Percentiles rank a stretch among this genome's conserved stretches.
These are phyloP conservation scores for Tricladium varicosporioides DNA, from an alignment of 2,329 filamentous ascomycete species.

Conservation along the genomic window DNA sequence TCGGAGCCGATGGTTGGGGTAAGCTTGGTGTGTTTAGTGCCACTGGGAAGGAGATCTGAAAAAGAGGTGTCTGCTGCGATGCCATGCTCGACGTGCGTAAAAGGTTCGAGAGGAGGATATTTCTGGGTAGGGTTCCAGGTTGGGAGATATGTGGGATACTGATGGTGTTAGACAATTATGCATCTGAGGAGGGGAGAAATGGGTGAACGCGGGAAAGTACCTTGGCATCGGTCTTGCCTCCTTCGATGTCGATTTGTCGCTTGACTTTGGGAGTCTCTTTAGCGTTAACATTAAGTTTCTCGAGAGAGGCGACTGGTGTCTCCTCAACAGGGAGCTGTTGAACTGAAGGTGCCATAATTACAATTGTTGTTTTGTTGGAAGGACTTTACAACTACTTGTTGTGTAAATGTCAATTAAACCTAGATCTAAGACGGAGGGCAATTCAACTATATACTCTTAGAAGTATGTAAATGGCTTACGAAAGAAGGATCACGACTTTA, in stretches of 20 bases:
- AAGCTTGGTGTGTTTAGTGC: constrained; percentile 53
- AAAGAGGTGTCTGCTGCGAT: constrained; percentile 68
- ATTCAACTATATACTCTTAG: no score
- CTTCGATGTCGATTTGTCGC: constrained; percentile 23
- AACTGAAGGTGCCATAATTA: constrained; percentile 19
- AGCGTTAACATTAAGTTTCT: constrained; percentile 1
- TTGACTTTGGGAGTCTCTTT: constrained; percentile 15
- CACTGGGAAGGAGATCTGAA: constrained; percentile 59
- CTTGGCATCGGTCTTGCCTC: constrained; percentile 22
- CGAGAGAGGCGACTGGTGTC: neutral
- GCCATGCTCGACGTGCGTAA: constrained; percentile 70
- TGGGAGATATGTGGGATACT: constrained; percentile 70
- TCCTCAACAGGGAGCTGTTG: constrained; percentile 13
- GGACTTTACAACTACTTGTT: neutral
- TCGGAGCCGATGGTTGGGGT: constrained; percentile 73
- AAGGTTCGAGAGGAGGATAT: constrained; percentile 63
- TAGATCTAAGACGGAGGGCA: no score
- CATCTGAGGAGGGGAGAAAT: no score
- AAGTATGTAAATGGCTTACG: neutral
- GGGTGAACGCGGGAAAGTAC: neutral
- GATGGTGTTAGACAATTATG: neutral
- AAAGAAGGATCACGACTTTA: neutral
- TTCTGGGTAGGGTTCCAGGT: constrained; percentile 64
- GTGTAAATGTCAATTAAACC: no score
- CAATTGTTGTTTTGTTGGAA: neutral